Percentiles rank a stretch among this genome's conserved stretches.
These are phyloP conservation scores for Tausonia pullulans DNA, from an alignment of 1,284 basidiomycete genomes.

Conservation along the genomic window DNA sequence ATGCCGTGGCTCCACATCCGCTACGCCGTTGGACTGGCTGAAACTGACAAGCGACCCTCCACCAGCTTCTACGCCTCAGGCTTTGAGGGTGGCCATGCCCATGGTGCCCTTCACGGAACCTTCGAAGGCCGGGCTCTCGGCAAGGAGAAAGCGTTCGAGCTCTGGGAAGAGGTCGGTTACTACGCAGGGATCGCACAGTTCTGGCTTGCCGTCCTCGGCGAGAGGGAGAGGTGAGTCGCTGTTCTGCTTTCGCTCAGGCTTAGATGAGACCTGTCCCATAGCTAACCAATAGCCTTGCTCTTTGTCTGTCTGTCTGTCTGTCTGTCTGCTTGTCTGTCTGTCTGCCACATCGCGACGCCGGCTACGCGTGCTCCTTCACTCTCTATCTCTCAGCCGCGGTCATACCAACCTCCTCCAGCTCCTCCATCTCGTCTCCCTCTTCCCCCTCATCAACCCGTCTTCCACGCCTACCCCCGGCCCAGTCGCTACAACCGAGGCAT, in stretches of 20 bases:
- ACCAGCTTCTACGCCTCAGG: constrained; percentile 59
- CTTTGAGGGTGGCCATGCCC: constrained; percentile 61
- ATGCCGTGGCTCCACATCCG: too few relatives aligned
- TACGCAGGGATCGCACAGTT: constrained; percentile 72
- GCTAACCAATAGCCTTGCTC: too few relatives aligned
- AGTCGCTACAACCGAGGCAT: neutral
- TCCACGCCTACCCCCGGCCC: constrained; percentile 30
- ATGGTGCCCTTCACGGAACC: constrained; percentile 77
- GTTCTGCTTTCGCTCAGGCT: too few relatives aligned
- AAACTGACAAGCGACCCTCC: too few relatives aligned
- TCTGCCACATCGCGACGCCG: too few relatives aligned
- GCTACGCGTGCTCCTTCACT: neutral
- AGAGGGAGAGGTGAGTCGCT: constrained; percentile 17
- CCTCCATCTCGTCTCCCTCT: constrained; percentile 6
- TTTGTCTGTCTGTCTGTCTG: too few relatives aligned
- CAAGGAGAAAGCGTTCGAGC: constrained; percentile 79
- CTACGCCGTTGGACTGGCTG: too few relatives aligned
- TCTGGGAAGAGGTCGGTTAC: constrained; percentile 94
- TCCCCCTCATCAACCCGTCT: constrained; percentile 4
- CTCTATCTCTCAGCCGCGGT: neutral
- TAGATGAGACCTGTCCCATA: too few relatives aligned
- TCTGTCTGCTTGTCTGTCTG: too few relatives aligned
- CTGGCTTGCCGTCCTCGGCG: constrained; percentile 46
- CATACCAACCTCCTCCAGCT: constrained; percentile 5
- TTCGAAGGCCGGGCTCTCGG: constrained; percentile 89